A percentile compares a stretch with the other conserved stretches of the same genome.
Evolutionary conservation across 2,329 filamentous ascomycete species (phyloP).

Genomic region (Penicillium sp.): DNA sequence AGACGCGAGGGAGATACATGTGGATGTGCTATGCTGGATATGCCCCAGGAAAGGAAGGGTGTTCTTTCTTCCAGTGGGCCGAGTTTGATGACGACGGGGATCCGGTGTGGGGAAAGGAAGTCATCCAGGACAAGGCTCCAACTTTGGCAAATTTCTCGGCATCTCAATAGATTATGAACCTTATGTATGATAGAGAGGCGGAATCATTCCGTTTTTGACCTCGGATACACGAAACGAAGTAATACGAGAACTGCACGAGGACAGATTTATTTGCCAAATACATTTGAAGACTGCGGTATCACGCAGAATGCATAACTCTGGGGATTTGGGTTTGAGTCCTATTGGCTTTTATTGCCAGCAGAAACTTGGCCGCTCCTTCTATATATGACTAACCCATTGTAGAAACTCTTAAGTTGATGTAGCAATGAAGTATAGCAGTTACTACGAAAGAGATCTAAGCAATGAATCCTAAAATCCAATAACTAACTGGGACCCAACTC

Average conservation of each 20-base stretch:
- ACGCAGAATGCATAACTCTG: too few species aligned
- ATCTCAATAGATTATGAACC: slow-evolving; percentile 11
- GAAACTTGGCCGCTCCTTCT: too few species aligned
- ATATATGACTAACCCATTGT: too few species aligned
- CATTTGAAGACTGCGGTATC: background rate
- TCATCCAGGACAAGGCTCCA: slow-evolving; percentile 19
- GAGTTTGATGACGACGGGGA: slow-evolving; percentile 83
- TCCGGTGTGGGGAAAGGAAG: slow-evolving; percentile 58
- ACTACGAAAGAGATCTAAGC: too few species aligned
- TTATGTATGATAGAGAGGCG: background rate
- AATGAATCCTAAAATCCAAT: background rate
- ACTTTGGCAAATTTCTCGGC: slow-evolving; percentile 27
- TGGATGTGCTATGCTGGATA: slow-evolving; percentile 83
- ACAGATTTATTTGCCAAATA: background rate
- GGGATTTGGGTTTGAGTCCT: too few species aligned
- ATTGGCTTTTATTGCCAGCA: too few species aligned
- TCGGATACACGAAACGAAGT: background rate
- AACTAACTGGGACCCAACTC: background rate
- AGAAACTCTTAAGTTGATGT: too few species aligned
- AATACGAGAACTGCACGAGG: background rate
- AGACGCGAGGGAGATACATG: slow-evolving; percentile 77
- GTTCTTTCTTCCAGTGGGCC: slow-evolving; percentile 80
- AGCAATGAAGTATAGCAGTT: too few species aligned
- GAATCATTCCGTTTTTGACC: background rate
- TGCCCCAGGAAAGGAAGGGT: slow-evolving; percentile 52